Conservation (phyloP, 495 filamentous ascomycete genomes). For the Hypoxylon intermedium region DNA sequence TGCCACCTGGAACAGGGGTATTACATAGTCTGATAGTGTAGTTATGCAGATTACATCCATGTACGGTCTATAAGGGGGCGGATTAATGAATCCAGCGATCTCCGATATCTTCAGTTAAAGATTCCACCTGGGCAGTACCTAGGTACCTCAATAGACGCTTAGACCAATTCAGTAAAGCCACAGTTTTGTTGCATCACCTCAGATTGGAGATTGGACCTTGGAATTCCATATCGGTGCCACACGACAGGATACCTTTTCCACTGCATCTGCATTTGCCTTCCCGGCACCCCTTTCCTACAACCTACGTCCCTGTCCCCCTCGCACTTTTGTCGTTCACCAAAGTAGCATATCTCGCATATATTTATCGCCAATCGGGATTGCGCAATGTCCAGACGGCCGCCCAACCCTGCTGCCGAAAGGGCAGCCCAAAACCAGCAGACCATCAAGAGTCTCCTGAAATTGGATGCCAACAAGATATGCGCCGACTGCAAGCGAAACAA, state of each 20-base stretch:
- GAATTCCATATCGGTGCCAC: constrained; percentile 24
- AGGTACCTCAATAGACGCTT: constrained; percentile 4
- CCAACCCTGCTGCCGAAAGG: constrained; percentile 80
- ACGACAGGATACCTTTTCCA: constrained; percentile 11
- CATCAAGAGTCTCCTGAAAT: constrained; percentile 90
- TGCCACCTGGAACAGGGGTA: not conserved
- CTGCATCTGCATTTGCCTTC: not conserved
- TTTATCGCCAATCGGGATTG: constrained; percentile 1
- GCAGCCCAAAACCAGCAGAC: constrained; percentile 87
- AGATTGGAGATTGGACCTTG: constrained; percentile 4
- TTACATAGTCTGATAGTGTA: not conserved
- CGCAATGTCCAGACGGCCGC: constrained; percentile 83
- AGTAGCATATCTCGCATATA: not conserved
- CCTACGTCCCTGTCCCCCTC: constrained; percentile 4
- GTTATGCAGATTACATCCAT: not conserved
- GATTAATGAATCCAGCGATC: constrained; percentile 21
- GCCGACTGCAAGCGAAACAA: constrained; percentile 99
- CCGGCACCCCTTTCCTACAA: constrained; percentile 15
- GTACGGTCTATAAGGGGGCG: not conserved
- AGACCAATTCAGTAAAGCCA: constrained; percentile 27
- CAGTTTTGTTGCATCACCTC: constrained; percentile 22
- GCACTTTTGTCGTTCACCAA: not conserved
- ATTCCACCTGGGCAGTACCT: not conserved
- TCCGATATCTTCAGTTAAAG: constrained; percentile 7
- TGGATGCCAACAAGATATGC: constrained; percentile 93